Base-by-base conservation (phyloP, 345 rosid species). In the Rhizophora mangle region DNA sequence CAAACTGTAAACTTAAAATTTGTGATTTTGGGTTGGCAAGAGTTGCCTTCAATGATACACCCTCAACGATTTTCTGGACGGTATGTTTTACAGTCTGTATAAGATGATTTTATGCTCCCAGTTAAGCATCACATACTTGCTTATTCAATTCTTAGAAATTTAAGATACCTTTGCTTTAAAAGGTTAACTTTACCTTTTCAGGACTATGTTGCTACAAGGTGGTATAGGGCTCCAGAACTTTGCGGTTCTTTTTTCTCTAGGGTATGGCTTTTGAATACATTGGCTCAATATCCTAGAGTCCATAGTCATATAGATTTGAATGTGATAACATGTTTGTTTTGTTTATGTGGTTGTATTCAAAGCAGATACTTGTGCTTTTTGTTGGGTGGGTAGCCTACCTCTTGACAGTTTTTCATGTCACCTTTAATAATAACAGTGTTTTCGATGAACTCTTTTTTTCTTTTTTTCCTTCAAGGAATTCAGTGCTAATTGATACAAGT, bases 191-290 rank as follows among this genome's bases (percentile, higher is more conserved):
- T 51, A 18, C 57, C 34, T 67, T 73, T 77, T 53, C 81, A 91
- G 97, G 98, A 93, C 65, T 93, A 93, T 80, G 98, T 94, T 71
- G 98, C 98, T 68, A 93, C 98, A 49, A 82, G 98, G 83, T 91
- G 98, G 98, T 93, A 93, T 70, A 85, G 98, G 83, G 97, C 98
- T 74, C 98, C 97, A 31, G 98, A 94, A 85, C 90, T 94, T 15
- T 94, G 98, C 80, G 98, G 98, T 70, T 94, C 98, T 10, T 94
- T 94, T 82, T 94, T 85, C 82, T 94, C 98, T 1, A 94, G 91
- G 96, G 98, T 94, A 72, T 74, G 32, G 72, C 58, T 71, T 54
- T 62, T 34, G 9, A 67, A 67, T 6, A 27, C 19, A 22, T 3
- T 51, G 60, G 36, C 46, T 34, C 8, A 20, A 31, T 5, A 15